These are phyloP conservation scores for Bombardia bombarda DNA, from an alignment of 495 filamentous ascomycete species.

Conservation along the genomic window DNA sequence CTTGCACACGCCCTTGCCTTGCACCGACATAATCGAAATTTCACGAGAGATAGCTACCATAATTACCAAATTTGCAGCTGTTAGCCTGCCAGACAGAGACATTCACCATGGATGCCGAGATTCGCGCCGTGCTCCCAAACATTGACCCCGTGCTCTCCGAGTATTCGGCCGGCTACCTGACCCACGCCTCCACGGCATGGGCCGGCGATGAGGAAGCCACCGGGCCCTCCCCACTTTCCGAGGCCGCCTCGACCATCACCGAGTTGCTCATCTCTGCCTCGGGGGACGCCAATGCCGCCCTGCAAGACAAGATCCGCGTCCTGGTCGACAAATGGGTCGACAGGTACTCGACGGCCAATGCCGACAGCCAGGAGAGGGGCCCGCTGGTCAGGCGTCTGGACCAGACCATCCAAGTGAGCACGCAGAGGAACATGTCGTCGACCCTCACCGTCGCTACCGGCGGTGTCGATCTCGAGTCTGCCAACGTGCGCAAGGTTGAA, in stretches of 20 bases:
- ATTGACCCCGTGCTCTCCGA: slow-evolving; percentile 86
- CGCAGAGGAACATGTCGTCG: slow-evolving; percentile 90
- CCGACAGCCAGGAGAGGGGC: slow-evolving; percentile 50
- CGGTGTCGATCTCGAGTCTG: slow-evolving; percentile 86
- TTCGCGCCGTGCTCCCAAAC: slow-evolving; percentile 75
- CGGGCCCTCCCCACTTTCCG: slow-evolving; percentile 64
- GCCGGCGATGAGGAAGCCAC: slow-evolving; percentile 61
- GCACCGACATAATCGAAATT: no score
- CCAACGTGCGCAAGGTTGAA: slow-evolving; percentile 85
- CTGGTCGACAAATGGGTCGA: slow-evolving; percentile 89
- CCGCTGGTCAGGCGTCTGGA: slow-evolving; percentile 79
- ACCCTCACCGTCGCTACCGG: slow-evolving; percentile 81
- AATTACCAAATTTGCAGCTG: no score
- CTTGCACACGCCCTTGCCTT: no score
- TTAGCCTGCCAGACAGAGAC: no score
- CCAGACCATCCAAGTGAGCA: slow-evolving; percentile 90
- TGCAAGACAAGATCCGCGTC: slow-evolving; percentile 67
- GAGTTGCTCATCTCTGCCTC: slow-evolving; percentile 86
- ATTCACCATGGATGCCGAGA: slow-evolving; percentile 75
- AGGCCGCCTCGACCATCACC: slow-evolving; percentile 77
- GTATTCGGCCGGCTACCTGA: slow-evolving; percentile 91
- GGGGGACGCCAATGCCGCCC: slow-evolving; percentile 57
- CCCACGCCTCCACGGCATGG: slow-evolving; percentile 80
- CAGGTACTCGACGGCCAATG: slow-evolving; percentile 65
- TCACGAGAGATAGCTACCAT: no score